Evolutionary conservation across 192 early-diverging fungal species (phyloP), one percentile per base, ranked within the genome.

Genomic region (Spizellomyces punctatus): DNA sequence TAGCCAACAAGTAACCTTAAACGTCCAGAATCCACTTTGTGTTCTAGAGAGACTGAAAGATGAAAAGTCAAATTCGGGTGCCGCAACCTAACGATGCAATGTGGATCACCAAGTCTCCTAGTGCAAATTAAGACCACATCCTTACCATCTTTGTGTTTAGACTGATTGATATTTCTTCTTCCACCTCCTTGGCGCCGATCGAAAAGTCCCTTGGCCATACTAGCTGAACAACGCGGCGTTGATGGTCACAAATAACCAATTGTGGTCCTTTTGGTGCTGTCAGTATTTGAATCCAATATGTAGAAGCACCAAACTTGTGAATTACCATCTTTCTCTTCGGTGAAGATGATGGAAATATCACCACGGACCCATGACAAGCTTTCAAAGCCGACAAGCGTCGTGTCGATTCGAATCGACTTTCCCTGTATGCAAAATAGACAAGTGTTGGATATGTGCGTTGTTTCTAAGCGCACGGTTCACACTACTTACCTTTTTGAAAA

Each of bases 331-430:
- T 65, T 63, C 17, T 74, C 57, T 46, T 74, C 72, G n/a, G 58
- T 69, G 56, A 86, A 83, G 16, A 87, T 78, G 14, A 87, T 74
- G 10, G 78, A 79, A 10, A 87, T 66, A 61, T 87, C 76, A 22
- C 84, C 84, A 5, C 83, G 66, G 50, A 87, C 60, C 84, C 84
- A 87, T 4, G 66, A 64, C 47, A 87, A 58, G 36, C 73, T 67
- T 54, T 86, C 85, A 65, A 82, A 86, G 6, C 85, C 85, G 63
- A 87, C 82, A 16, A 87, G 73, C 5, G 85, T 82, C 22, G 82
- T 80, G 58, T 87, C 85, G 10, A 87, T 80, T 17, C 85, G 67
- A 9, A 86, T 63, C 8, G 71, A 72, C 0, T 65, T 66, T 4
- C 77, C 85, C 66, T 79, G 10, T 8, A 36, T 36, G 27, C 16